phyloP scores from a whole-genome alignment of 768 basidiomycete species.

The Serendipita sp. region DNA sequence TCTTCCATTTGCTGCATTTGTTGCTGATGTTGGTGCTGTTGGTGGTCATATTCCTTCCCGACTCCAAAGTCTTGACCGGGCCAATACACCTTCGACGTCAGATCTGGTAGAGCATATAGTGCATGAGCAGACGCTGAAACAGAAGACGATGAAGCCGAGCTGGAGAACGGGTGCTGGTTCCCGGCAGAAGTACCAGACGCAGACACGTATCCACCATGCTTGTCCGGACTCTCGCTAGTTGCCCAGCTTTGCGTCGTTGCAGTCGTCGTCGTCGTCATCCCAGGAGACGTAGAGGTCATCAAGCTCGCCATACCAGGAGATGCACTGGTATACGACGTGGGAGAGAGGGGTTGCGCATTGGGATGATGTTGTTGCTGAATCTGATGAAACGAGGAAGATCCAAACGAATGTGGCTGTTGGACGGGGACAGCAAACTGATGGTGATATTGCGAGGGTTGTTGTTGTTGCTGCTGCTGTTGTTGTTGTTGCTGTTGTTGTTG shows the following conservation, averaged over 20 bases:
- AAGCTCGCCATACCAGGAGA: background rate
- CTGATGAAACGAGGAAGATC: background rate
- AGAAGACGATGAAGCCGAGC: background rate
- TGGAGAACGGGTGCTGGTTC: background rate
- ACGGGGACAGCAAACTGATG: background rate
- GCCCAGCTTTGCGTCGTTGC: background rate
- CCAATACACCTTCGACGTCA: background rate
- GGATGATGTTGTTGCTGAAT: background rate
- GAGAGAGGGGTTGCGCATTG: background rate
- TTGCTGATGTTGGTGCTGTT: too few relatives aligned
- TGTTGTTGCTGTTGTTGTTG: background rate
- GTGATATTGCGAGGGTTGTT: background rate
- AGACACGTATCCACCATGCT: too few relatives aligned
- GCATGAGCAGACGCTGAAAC: background rate
- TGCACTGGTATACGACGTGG: background rate
- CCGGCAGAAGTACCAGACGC: background rate
- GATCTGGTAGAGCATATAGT: background rate
- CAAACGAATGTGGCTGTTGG: background rate
- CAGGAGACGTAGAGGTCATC: background rate
- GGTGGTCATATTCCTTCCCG: too few relatives aligned
- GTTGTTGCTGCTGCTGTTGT: background rate
- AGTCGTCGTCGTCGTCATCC: background rate
- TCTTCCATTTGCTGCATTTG: background rate
- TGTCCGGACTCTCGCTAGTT: background rate
- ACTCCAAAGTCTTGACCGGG: too few relatives aligned